Conservation (phyloP, 2,329 filamentous ascomycete genomes). For the Botrytis paeoniae region DNA sequence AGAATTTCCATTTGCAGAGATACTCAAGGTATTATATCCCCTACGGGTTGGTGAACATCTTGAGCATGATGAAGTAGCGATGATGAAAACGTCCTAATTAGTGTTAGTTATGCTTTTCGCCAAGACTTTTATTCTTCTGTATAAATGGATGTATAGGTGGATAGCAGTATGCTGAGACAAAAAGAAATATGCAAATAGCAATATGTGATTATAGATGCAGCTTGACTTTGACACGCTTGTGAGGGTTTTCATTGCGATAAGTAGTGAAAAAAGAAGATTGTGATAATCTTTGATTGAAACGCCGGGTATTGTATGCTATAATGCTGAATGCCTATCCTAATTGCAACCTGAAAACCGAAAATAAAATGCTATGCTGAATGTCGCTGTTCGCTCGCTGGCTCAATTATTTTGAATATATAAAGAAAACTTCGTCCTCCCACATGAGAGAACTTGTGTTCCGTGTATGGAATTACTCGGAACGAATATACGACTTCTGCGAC, state of each 20-base stretch:
- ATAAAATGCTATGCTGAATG: slow-evolving; percentile 8
- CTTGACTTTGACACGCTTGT: slow-evolving; percentile 12
- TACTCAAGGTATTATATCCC: slow-evolving; percentile 64
- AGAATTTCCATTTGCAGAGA: slow-evolving; percentile 49
- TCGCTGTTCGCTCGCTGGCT: slow-evolving; percentile 7
- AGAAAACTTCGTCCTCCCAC: slow-evolving; percentile 22
- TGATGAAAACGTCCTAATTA: slow-evolving; percentile 62
- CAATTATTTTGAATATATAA: slow-evolving; percentile 9
- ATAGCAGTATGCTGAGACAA: slow-evolving; percentile 11
- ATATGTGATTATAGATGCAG: background rate
- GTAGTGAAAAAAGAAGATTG: slow-evolving; percentile 10
- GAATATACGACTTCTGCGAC: slow-evolving; percentile 28
- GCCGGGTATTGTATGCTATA: slow-evolving; percentile 31
- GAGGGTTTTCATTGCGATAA: slow-evolving; percentile 1
- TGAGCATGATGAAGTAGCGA: slow-evolving; percentile 66
- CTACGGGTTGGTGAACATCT: slow-evolving; percentile 61
- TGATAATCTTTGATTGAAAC: slow-evolving; percentile 17
- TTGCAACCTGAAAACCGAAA: slow-evolving; percentile 14
- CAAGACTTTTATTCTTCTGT: slow-evolving; percentile 5
- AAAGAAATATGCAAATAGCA: slow-evolving; percentile 6
- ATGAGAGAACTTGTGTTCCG: slow-evolving; percentile 12
- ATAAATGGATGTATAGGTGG: slow-evolving; percentile 10
- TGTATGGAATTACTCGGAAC: slow-evolving; percentile 28
- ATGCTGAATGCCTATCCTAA: slow-evolving; percentile 23
- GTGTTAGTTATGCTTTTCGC: slow-evolving; percentile 11